These are phyloP conservation scores for Cladorrhinum samala DNA, from an alignment of 495 filamentous ascomycete species.

Conservation along the genomic window DNA sequence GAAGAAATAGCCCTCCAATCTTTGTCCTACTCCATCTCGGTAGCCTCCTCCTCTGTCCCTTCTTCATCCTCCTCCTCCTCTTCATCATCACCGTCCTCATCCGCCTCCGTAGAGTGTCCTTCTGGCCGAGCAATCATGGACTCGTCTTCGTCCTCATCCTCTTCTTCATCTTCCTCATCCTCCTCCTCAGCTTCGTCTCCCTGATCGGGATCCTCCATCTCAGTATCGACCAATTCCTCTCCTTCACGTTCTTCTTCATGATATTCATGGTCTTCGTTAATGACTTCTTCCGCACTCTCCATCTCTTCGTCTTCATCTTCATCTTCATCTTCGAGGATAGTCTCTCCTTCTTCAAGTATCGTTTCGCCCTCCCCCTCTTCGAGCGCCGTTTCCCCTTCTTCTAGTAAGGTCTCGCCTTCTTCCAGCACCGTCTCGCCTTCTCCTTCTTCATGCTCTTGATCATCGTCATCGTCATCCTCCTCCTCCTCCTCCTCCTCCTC, in stretches of 20 bases:
- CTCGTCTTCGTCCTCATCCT: conserved; percentile 23
- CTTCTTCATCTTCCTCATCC: conserved; percentile 12
- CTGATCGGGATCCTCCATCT: conserved; percentile 1
- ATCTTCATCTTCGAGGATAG: conserved; percentile 1
- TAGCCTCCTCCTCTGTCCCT: conserved; percentile 17
- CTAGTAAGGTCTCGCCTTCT: conserved; percentile 13
- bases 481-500: conserved; percentile 20
- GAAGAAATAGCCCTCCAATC: too few species aligned
- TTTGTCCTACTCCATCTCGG: conserved; percentile 14
- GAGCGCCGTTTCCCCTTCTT: conserved; percentile 11
- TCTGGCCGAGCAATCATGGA: background rate
- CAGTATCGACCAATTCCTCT: conserved; percentile 6
- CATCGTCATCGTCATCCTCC: conserved; percentile 18
- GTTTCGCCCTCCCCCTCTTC: conserved; percentile 8
- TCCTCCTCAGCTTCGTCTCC: conserved; percentile 4
- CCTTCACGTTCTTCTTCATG: background rate
- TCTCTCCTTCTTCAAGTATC: conserved; percentile 16
- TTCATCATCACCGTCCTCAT: conserved; percentile 16
- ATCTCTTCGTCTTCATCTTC: conserved; percentile 3
- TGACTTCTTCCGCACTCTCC: conserved; percentile 21
- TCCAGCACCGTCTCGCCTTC: conserved; percentile 16
- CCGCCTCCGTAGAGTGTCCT: conserved; percentile 1
- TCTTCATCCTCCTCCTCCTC: conserved; percentile 12
- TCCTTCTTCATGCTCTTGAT: conserved; percentile 18
- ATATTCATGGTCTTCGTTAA: conserved; percentile 7